Conservation (phyloP, 805 yeast species). For the Phaffomyces opuntiae region DNA sequence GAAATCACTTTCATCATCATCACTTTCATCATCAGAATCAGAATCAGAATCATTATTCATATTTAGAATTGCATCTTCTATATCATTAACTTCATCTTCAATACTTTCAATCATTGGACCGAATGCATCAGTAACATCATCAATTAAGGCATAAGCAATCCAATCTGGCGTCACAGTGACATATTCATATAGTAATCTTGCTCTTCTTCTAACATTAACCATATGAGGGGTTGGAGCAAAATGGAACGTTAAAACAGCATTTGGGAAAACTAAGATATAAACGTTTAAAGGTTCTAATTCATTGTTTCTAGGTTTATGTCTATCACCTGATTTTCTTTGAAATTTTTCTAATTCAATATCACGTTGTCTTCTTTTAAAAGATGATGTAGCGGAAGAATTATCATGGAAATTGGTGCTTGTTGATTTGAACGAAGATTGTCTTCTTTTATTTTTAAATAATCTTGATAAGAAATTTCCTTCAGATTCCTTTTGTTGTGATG, state of each 20-base stretch:
- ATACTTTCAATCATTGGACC: slow-evolving; percentile 94
- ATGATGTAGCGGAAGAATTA: slow-evolving; percentile 18
- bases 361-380: slow-evolving; percentile 24
- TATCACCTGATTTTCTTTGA: slow-evolving; percentile 37
- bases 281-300: slow-evolving; percentile 86
- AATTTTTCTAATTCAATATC: slow-evolving; percentile 29
- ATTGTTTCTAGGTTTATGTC: slow-evolving; percentile 35
- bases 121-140: slow-evolving; percentile 95
- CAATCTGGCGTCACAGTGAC: slow-evolving; percentile 89
- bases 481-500: not conserved
- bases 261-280: slow-evolving; percentile 43
- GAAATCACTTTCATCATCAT: slow-evolving; percentile 23
- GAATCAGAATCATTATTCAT: slow-evolving; percentile 56
- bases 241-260: slow-evolving; percentile 88
- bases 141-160: slow-evolving; percentile 94
- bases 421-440: slow-evolving; percentile 13
- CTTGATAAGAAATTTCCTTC: slow-evolving; percentile 8
- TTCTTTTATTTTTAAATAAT: slow-evolving; percentile 8
- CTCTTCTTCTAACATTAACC: slow-evolving; percentile 89
- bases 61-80: slow-evolving; percentile 82
- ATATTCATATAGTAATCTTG: slow-evolving; percentile 79
- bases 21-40: slow-evolving; percentile 25
- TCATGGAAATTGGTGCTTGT: slow-evolving; percentile 1
- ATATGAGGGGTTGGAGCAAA: slow-evolving; percentile 93
- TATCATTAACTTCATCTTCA: slow-evolving; percentile 90